Base-by-base conservation (phyloP, 2,329 filamentous ascomycete genomes). In the Phialemoniopsis sp. region DNA sequence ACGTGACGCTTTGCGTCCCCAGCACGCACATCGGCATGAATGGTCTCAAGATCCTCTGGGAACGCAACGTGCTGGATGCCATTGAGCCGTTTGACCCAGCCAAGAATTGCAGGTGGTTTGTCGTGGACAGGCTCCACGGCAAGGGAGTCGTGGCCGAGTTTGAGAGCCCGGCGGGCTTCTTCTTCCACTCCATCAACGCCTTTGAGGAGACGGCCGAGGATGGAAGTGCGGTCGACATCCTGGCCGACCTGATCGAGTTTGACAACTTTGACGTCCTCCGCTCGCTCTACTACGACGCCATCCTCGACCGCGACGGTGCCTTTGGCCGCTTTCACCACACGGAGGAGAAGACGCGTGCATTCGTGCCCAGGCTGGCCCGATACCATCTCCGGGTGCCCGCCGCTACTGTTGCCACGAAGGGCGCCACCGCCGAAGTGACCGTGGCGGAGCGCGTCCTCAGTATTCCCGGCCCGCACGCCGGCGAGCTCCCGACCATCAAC, bases 171-270 rank as follows among this genome's bases (percentile, higher is more conserved):
- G 74, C 85, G 0, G 81, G 81, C 34, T 94, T 90, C 66, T 83
- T 80, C 59, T 94, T 94, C 58, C 88, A 95, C 60, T 78, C 77
- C 0, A 68, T 88, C 54, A 94, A 94, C 49, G 77, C 86, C 0
- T 93, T 82, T 56, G 85, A 91, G 51, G 75, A 87, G 46, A 46
- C 51, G 2, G 50, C 55, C 1, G 55, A 33, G 12, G 34, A 32
- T n/a, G 41, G 35, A 13, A 39, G 12, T 57, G 48, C 1, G 42
- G 61, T 63, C 5, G 69, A 81, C 43, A 68, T 93, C 14, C 66
- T 80, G 21, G 78, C 82, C 39, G 88, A 94, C 44, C 56, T 84
- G 2, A 60, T 81, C 21, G 66, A 76, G 37, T 89, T 85, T 52
- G 68, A 77, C 0, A 83, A 76, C 37, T 62, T 76, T 1, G 80